Evolutionary conservation across 176 grass and related monocot genomes (phyloP).

Genomic region (Ananas comosus): DNA sequence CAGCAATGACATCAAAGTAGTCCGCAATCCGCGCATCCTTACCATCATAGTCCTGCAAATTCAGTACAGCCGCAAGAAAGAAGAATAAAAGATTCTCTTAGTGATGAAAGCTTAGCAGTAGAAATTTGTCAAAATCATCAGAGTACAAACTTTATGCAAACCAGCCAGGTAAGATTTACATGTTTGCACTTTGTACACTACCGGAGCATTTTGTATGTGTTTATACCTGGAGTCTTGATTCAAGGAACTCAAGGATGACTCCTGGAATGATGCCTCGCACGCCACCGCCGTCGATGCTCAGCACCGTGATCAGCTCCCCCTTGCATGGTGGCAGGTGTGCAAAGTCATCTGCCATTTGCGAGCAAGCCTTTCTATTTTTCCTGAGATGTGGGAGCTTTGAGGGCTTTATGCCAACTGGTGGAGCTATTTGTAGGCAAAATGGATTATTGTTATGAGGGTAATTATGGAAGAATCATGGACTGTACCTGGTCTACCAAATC

Average conservation of each 20-base stretch:
- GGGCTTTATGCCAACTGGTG: too few species aligned
- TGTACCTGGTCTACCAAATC: too few species aligned
- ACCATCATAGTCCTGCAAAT: slow-evolving; percentile 32
- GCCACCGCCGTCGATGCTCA: slow-evolving; percentile 35
- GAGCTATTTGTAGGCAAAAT: too few species aligned
- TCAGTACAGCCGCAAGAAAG: background rate
- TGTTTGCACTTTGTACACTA: too few species aligned
- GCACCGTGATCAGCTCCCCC: slow-evolving; percentile 26
- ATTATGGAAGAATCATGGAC: too few species aligned
- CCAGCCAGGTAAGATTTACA: too few species aligned
- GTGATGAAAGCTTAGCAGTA: background rate
- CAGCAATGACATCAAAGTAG: slow-evolving; percentile 43
- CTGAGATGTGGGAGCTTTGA: too few species aligned
- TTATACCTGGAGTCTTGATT: slow-evolving; percentile 35
- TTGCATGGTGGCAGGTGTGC: slow-evolving; percentile 23
- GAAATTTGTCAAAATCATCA: too few species aligned
- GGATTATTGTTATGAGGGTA: too few species aligned
- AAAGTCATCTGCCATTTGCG: background rate
- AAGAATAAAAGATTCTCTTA: background rate
- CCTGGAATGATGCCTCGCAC: slow-evolving; percentile 40
- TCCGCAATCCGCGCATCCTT: slow-evolving; percentile 27
- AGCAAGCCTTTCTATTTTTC: too few species aligned
- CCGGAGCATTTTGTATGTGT: background rate
- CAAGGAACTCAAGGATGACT: slow-evolving; percentile 14
- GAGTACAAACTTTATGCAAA: too few species aligned